Evolutionary conservation across 2,329 filamentous ascomycete species (phyloP).

Genomic region (Xylariaceae sp.): DNA sequence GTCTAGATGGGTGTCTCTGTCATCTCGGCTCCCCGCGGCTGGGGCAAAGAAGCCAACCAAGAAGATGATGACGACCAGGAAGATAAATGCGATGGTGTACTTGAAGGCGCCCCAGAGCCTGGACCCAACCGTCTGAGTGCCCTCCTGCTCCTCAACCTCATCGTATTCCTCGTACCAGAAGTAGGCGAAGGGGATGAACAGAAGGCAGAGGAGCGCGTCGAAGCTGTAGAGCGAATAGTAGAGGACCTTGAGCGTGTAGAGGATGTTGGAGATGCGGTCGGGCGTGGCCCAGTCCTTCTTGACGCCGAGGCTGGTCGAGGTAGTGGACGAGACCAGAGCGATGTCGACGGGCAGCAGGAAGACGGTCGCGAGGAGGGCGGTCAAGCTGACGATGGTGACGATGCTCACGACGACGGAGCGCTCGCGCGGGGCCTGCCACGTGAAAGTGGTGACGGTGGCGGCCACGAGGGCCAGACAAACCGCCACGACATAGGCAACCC

Average conservation of each 20-base stretch:
- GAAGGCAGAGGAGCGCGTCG: slow-evolving; percentile 79
- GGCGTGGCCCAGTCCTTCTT: slow-evolving; percentile 96
- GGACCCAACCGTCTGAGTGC: slow-evolving; percentile 61
- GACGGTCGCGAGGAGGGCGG: slow-evolving; percentile 82
- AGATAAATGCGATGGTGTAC: slow-evolving; percentile 80
- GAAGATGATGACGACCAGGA: slow-evolving; percentile 75
- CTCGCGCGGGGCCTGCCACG: slow-evolving; percentile 85
- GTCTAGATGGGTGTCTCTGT: slow-evolving; percentile 65
- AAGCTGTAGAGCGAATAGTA: slow-evolving; percentile 92
- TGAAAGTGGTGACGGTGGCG: slow-evolving; percentile 78
- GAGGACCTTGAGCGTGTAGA: slow-evolving; percentile 73
- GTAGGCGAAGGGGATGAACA: slow-evolving; percentile 92
- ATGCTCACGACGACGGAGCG: slow-evolving; percentile 73
- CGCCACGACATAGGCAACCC: slow-evolving; percentile 84
- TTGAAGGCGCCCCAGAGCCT: slow-evolving; percentile 80
- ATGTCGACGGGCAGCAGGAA: slow-evolving; percentile 92
- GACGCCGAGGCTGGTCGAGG: slow-evolving; percentile 62
- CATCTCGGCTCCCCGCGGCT: slow-evolving; percentile 58
- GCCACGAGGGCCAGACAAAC: slow-evolving; percentile 68
- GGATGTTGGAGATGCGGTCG: slow-evolving; percentile 67
- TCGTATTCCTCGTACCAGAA: slow-evolving; percentile 99
- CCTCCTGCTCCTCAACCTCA: slow-evolving; percentile 76
- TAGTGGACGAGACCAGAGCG: slow-evolving; percentile 85
- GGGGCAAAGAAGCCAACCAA: slow-evolving; percentile 92
- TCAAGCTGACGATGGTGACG: slow-evolving; percentile 81